A percentile compares a stretch with the other conserved stretches of the same genome.
phyloP scores from a whole-genome alignment of 306 rosid genomes.

The Notholithocarpus densiflorus region DNA sequence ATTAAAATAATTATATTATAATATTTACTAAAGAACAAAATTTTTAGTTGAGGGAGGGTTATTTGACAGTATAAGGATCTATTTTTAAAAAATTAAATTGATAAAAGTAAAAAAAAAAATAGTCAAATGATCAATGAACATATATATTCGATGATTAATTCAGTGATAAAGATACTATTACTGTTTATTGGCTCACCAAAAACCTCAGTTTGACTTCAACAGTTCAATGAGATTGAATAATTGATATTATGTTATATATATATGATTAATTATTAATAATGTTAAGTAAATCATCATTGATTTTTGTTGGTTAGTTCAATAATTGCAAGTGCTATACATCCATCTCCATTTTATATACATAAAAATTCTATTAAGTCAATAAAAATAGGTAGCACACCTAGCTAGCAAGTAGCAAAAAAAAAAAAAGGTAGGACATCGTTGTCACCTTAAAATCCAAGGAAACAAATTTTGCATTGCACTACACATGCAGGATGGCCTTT shows the following conservation, averaged over 20 bases:
- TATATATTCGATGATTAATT: not conserved
- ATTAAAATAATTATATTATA: too few species aligned
- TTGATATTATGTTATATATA: not conserved
- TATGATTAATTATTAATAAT: not conserved
- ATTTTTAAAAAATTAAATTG: too few species aligned
- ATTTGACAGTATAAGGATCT: too few species aligned
- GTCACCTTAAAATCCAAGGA: not conserved
- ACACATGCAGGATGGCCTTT: not conserved
- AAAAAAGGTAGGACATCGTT: conserved; percentile 15
- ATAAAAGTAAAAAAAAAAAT: too few species aligned
- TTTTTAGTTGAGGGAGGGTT: too few species aligned
- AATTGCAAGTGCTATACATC: not conserved
- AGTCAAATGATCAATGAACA: too few species aligned
- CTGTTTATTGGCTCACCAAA: not conserved
- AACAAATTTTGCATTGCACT: not conserved
- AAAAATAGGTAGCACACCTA: conserved; percentile 16
- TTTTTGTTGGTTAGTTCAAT: not conserved
- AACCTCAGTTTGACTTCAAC: not conserved
- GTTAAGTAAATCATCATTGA: not conserved
- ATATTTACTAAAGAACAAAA: too few species aligned
- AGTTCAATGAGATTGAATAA: not conserved
- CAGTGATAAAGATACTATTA: not conserved
- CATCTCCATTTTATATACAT: not conserved
- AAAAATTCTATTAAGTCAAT: not conserved
- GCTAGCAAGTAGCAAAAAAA: too few species aligned